Conservation (phyloP, 2,329 filamentous ascomycete genomes). For the Stagonosporopsis cucurbitacearum region DNA sequence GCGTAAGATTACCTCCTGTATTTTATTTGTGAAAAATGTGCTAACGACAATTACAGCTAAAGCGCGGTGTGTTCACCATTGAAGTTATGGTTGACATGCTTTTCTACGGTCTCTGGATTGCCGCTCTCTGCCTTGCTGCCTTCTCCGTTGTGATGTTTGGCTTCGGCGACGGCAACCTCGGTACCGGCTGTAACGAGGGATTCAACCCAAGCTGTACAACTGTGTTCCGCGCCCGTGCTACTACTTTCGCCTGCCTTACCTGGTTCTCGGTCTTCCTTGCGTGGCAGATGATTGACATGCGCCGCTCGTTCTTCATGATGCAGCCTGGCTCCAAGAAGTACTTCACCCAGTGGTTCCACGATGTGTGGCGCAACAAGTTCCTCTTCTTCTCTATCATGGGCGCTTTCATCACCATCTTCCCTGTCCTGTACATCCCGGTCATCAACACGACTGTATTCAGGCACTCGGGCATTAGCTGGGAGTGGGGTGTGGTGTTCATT, state of each 20-base stretch:
- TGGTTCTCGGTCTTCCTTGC: conserved; percentile 79
- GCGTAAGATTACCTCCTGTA: conserved; percentile 23
- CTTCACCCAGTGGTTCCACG: conserved; percentile 65
- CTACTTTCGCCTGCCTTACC: conserved; percentile 75
- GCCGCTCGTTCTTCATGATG: conserved; percentile 77
- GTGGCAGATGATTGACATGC: conserved; percentile 74
- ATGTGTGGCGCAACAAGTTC: conserved; percentile 76
- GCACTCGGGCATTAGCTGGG: conserved; percentile 70
- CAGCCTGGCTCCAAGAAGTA: conserved; percentile 66
- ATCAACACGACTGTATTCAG: conserved; percentile 71
- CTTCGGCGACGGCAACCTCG: conserved; percentile 42
- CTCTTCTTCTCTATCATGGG: conserved; percentile 54
- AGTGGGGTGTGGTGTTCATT: conserved; percentile 72
- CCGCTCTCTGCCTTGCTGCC: conserved; percentile 40
- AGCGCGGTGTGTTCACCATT: conserved; percentile 45
- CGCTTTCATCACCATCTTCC: conserved; percentile 41
- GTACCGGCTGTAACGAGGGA: conserved; percentile 40
- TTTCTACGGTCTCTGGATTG: conserved; percentile 46
- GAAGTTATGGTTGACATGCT: conserved; percentile 47
- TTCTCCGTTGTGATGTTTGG: conserved; percentile 47
- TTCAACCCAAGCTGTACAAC: conserved; percentile 37
- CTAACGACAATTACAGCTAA: conserved; percentile 34
- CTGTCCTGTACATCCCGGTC: conserved; percentile 67
- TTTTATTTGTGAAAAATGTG: background rate
- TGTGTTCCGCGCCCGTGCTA: conserved; percentile 65